Base-by-base conservation (phyloP, 2,329 filamentous ascomycete species). In the Pseudocercospora eumusae region DNA sequence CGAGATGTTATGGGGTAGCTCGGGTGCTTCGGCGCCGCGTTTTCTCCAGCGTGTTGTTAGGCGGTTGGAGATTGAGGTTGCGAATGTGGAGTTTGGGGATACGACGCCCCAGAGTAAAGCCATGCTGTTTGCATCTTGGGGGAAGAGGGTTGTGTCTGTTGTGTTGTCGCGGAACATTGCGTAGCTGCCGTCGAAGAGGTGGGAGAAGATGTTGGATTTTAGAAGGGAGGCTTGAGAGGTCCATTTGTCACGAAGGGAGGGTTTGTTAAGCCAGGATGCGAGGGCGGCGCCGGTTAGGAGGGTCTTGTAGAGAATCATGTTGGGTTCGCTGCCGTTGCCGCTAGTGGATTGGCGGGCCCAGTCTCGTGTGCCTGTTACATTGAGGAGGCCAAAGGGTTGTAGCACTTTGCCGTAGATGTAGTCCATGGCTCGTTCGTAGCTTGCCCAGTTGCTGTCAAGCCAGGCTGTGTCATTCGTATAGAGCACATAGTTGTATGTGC, bases 91-190 rank as follows among this genome's bases (percentile, higher is more conserved):
- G 40, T 67, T 75, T 56, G 74, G 75, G 20, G 74, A 70, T 47
- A 78, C 68, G 18, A 79, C 66, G 56, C 73, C 75, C 60, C 75
- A 74, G 54, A 77, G 67, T n/a, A 79, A 64, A 0, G 79, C 71
- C 76, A 77, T 78, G 53, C 70, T 66, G 58, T 79, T 79, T 5
- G 77, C 84, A 64, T 87, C 85, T 74, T 89, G 85, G 0, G 85
- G 84, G 64, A 73, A 67, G 1, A 78, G 69, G 4, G 66, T 70
- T 5, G 75, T 77, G 57, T 65, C 56, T 7, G 74, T 76, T 9
- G 73, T 71, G 57, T 77, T 78, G 64, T 79, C 75, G 49, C 70
- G 71, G 69, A 77, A 79, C 6, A 74, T 70, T 6, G 73, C 71
- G 20, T 70, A 70, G 18, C 56, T 55, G 4, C 61, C 69, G 57